Base-by-base conservation (phyloP, 768 basidiomycete genomes). In the Phanerochaete carnosa region DNA sequence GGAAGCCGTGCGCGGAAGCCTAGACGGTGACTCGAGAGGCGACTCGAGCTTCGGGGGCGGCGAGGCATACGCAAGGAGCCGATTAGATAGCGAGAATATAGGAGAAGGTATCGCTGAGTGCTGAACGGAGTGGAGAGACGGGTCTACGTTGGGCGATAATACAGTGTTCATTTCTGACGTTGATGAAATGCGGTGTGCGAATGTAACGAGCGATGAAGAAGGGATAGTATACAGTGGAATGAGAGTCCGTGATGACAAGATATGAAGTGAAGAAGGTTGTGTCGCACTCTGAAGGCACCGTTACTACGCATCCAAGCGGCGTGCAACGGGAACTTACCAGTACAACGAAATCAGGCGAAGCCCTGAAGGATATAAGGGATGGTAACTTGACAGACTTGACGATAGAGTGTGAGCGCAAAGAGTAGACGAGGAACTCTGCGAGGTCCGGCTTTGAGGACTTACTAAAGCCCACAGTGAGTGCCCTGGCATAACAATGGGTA, bases 1-100 rank as follows among this genome's bases (percentile, higher is more conserved):
- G 5, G 62, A 50, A 25, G 45, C 63, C 23, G 64, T 63, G 47
- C 62, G 66, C 6, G 65, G 58, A 30, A 58, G 62, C 9, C 65
- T 64, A 0, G 68, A 53, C 2, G 65, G 26, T 0, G 56, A 51
- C 25, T 61, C 57, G 15, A 49, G 43, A 65, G 70, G 5, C 55
- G 66, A 54, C 64, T 67, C 53, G 56, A 64, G 57, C 32, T 56
- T 60, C 16, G 76, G 69, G 30, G 74, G 67, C 11, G 71, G 74
- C n/a, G 75, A 73, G 9, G 82, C 79, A 64, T 81, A 89, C 3
- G 85, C 88, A 15, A 91, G 76, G 26, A 92, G 80, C 11, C 88
- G 85, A 35, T 78, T 72, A 13, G 85, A 85, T 22, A 88, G 75
- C 2, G 86, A 77, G 68, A 83, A 89, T 11, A 88, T 72, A 1